Conservation (phyloP, 2,329 filamentous ascomycete genomes). For the Pestalotiopsis sp. region DNA sequence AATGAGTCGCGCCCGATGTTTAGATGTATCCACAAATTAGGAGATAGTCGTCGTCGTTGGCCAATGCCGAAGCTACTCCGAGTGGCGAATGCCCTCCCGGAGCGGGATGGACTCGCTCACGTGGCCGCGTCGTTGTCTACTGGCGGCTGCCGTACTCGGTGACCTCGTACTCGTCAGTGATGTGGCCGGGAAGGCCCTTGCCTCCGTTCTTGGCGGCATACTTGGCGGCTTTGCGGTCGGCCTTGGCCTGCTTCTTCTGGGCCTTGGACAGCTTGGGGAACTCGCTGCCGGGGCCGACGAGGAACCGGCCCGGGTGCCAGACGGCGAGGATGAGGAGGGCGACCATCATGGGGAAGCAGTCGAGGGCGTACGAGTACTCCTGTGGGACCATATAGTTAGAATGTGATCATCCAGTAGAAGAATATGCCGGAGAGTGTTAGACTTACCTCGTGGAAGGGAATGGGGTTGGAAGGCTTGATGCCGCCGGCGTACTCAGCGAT, state of each 20-base stretch:
- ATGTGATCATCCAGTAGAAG: neutral
- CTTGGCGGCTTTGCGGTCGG: constrained; percentile 27
- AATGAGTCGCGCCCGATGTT: neutral
- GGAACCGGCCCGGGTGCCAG: constrained; percentile 41
- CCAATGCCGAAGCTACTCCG: too few relatives aligned
- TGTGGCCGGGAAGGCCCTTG: constrained; percentile 5
- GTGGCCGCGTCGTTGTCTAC: neutral
- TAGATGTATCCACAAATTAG: neutral
- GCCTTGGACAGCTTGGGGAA: constrained; percentile 37
- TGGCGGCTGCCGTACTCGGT: constrained; percentile 2
- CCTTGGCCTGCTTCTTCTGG: constrained; percentile 40
- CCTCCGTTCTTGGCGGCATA: constrained; percentile 17
- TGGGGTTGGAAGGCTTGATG: constrained; percentile 41
- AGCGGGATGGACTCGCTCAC: too few relatives aligned
- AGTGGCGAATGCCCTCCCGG: too few relatives aligned
- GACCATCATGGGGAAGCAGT: constrained; percentile 60
- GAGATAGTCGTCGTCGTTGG: too few relatives aligned
- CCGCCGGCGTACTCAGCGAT: constrained; percentile 58
- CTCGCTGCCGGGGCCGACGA: constrained; percentile 40
- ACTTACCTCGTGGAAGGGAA: constrained; percentile 49
- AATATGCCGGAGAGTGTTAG: too few relatives aligned
- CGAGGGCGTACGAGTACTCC: constrained; percentile 50
- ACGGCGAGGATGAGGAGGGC: constrained; percentile 42
- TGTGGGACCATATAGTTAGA: neutral
- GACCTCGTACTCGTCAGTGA: constrained; percentile 8